Evolutionary conservation across 768 basidiomycete species (phyloP).

Genomic region (Termitomyces sp.): DNA sequence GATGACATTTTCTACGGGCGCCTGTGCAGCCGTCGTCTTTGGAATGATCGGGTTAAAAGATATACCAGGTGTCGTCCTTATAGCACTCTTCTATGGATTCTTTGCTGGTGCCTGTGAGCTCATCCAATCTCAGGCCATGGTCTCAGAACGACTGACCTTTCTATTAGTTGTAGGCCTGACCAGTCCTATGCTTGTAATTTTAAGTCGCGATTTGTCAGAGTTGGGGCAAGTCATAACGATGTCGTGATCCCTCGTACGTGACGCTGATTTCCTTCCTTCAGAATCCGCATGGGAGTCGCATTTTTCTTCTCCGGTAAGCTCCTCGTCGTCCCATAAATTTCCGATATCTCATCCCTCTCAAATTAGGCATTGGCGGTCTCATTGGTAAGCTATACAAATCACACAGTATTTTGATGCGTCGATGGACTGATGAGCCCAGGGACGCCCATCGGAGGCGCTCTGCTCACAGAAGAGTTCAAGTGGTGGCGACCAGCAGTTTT

Average conservation of each 20-base stretch:
- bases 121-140: background rate
- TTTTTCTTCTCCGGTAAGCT: background rate
- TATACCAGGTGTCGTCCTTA: constrained; percentile 29
- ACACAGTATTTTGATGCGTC: background rate
- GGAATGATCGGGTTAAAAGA: constrained; percentile 32
- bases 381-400: background rate
- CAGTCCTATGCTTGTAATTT: constrained; percentile 1
- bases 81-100: constrained; percentile 41
- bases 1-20: constrained; percentile 24
- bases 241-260: background rate
- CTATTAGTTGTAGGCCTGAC: background rate
- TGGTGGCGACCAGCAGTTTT: constrained; percentile 11
- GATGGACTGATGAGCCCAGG: background rate
- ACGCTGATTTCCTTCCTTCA: background rate
- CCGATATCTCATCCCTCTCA: background rate
- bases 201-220: constrained; percentile 1
- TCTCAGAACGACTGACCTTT: too few relatives aligned
- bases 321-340: background rate
- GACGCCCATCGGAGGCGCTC: constrained; percentile 3
- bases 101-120: constrained; percentile 31
- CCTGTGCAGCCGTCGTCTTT: constrained; percentile 31
- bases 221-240: background rate
- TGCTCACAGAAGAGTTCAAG: background rate
- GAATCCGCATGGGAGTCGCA: background rate
- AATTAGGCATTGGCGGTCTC: constrained; percentile 5